These are phyloP conservation scores for Coniophora puteana DNA, from an alignment of 1,284 basidiomycete genomes.

Conservation along the genomic window DNA sequence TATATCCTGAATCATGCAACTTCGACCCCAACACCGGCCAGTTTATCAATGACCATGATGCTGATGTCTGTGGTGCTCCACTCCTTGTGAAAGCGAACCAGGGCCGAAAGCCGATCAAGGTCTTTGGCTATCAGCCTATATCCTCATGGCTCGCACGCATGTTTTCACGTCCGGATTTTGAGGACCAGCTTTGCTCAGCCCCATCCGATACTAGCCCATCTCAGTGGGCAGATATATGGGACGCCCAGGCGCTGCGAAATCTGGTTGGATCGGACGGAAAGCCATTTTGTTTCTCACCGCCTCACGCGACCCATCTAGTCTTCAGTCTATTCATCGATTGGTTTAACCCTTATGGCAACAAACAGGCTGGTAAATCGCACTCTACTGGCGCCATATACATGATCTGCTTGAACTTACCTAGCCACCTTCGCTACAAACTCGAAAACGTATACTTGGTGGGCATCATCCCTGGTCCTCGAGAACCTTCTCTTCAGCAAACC, in stretches of 20 bases:
- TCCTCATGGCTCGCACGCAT: constrained; percentile 7
- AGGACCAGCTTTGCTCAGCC: background rate
- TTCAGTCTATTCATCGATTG: constrained; percentile 18
- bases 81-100: no score
- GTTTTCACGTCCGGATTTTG: constrained; percentile 13
- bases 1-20: no score
- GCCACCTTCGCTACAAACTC: constrained; percentile 16
- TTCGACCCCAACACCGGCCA: no score
- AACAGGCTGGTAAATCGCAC: constrained; percentile 12
- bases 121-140: constrained; percentile 7
- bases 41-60: no score
- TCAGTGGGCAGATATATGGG: constrained; percentile 7
- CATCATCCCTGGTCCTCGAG: constrained; percentile 22
- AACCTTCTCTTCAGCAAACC: constrained; percentile 15
- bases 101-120: no score
- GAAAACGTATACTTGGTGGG: constrained; percentile 26
- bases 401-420: constrained; percentile 24
- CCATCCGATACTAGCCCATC: background rate
- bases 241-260: constrained; percentile 6
- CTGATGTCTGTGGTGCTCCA: no score
- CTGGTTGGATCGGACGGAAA: constrained; percentile 14
- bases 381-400: constrained; percentile 19
- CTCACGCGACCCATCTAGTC: constrained; percentile 7
- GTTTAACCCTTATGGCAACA: constrained; percentile 21
- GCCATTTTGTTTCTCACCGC: constrained; percentile 6